Evolutionary conservation across 495 filamentous ascomycete genomes (phyloP), one percentile per base, ranked within the genome.

Genomic region (Daldinia childiae): DNA sequence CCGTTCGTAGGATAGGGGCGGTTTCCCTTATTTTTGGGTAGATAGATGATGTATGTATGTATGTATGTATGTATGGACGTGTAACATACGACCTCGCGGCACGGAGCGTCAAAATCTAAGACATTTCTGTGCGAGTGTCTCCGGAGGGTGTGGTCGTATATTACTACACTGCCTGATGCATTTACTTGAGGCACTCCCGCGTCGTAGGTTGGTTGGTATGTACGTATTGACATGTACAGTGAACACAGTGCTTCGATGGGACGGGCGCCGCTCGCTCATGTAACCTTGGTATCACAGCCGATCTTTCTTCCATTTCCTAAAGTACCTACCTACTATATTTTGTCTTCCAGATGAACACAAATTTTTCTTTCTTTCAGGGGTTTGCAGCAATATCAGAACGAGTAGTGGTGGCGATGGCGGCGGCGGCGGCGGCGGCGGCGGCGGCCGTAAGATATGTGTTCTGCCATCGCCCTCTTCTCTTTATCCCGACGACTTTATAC

Each of bases 361-460:
- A n/a, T 0, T 45, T 4, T 9, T 3, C 17, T 15, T 43, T 3
- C 14, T 27, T 6, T 29, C 15, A 34, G 30, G 45, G 41, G 48
- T 24, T 32, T n/a, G 19, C 48, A n/a, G n/a, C n/a, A n/a, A n/a
- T n/a, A n/a, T n/a, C n/a, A n/a, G n/a, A n/a, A n/a, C n/a, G n/a
- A n/a, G n/a, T n/a, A n/a, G n/a, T n/a, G n/a, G n/a, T n/a, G n/a
- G n/a, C n/a, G n/a, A n/a, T n/a, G n/a, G 32, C 0, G 24, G 24
- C 24, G 24, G 24, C 24, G 24, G 24, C 30, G 4, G 7, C 30
- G 30, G 30, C 30, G 7, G 15, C 38, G 12, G 34, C 9, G 57
- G 65, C 66, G 66, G 66, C 59, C 59, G 59, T 69, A 69, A 58
- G 59, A 21, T 32, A 51, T 62, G 36, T 62, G 17, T 55, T 45